These are phyloP conservation scores for Ophiostoma sp. DNA, from an alignment of 2,329 filamentous ascomycete genomes.

Conservation along the genomic window DNA sequence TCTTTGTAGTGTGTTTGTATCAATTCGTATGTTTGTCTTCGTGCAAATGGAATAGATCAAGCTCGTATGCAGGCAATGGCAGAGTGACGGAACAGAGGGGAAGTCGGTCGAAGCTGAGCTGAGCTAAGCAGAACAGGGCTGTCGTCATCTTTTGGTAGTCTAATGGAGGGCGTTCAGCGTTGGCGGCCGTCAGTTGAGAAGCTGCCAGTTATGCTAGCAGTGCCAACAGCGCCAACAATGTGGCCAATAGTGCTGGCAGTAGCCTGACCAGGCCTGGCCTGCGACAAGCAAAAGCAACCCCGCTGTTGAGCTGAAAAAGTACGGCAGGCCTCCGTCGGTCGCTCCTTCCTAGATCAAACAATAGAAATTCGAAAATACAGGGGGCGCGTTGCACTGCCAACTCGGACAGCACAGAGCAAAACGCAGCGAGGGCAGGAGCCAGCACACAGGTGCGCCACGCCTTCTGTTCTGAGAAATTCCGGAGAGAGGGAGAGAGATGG, in stretches of 20 bases:
- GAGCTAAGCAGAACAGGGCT: slow-evolving; percentile 13
- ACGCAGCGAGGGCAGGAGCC: background rate
- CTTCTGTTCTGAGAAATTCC: background rate
- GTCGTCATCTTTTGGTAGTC: slow-evolving; percentile 14
- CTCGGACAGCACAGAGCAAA: slow-evolving; percentile 1
- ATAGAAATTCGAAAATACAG: background rate
- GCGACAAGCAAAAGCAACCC: background rate
- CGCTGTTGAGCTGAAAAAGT: background rate
- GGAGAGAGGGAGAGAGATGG: background rate
- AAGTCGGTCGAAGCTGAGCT: background rate
- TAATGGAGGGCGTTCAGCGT: background rate
- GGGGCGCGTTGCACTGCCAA: slow-evolving; percentile 23
- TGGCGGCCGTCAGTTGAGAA: background rate
- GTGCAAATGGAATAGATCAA: background rate
- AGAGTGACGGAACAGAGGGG: slow-evolving; percentile 6
- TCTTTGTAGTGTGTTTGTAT: background rate
- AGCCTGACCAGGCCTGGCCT: no score
- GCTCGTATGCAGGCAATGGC: background rate
- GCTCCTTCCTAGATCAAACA: background rate
- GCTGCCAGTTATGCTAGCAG: background rate
- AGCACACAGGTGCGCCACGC: background rate
- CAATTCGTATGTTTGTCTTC: background rate
- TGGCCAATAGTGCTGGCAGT: background rate
- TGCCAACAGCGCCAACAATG: no score
- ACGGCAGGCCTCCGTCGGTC: slow-evolving; percentile 6